A percentile compares a stretch with the other conserved stretches of the same genome.
Conservation (phyloP, 768 basidiomycete species). For the Lactarius sanguifluus region DNA sequence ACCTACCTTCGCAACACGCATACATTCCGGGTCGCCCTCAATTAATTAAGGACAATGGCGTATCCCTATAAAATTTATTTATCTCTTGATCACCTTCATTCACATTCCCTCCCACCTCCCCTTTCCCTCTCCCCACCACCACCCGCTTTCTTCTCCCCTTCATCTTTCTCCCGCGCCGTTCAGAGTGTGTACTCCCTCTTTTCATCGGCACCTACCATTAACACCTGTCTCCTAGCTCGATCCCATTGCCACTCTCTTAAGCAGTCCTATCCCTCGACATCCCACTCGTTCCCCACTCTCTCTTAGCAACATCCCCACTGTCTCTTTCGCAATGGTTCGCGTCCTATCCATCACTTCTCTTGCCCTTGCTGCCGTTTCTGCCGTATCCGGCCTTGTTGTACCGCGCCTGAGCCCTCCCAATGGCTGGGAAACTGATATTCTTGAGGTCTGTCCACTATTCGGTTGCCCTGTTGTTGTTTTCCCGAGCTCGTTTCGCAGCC, state of each 20-base stretch:
- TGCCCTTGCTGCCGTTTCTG: conserved; percentile 44
- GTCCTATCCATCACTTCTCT: conserved; percentile 43
- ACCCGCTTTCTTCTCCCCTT: neutral
- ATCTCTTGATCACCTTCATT: conserved; percentile 24
- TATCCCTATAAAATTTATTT: neutral
- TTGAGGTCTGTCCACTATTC: conserved; percentile 42
- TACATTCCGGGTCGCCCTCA: neutral
- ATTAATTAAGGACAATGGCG: neutral
- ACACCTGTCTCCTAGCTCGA: neutral
- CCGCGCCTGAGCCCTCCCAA: conserved; percentile 41
- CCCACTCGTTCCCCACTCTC: conserved; percentile 29
- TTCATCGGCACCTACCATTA: conserved; percentile 3
- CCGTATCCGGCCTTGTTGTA: conserved; percentile 41
- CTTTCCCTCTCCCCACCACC: neutral
- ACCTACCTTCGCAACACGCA: neutral
- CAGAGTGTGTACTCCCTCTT: neutral
- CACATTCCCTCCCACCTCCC: conserved; percentile 4
- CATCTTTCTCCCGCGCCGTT: conserved; percentile 2
- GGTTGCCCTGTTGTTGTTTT: neutral
- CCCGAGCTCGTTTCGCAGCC: conserved; percentile 37
- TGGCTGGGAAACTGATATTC: conserved; percentile 45
- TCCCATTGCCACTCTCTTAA: conserved; percentile 23
- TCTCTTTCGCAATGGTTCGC: conserved; percentile 35
- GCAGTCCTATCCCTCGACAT: conserved; percentile 17
- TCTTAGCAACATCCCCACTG: conserved; percentile 29